Base-by-base conservation (phyloP, 108 stramenopile genomes). In the Epithemia pelagica region DNA sequence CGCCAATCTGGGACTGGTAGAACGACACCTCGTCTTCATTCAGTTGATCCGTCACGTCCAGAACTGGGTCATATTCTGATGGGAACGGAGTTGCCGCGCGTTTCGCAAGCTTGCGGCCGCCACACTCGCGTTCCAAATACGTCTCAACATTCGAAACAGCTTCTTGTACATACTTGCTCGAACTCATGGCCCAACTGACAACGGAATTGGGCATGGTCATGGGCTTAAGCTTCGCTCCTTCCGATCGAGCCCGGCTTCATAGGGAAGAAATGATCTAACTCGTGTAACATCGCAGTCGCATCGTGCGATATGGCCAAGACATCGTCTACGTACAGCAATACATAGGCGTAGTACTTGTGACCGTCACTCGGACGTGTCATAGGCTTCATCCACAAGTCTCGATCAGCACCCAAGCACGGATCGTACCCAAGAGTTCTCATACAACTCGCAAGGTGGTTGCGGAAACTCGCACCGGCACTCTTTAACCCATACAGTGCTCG, bases 1-100 rank as follows among this genome's bases (percentile, higher is more conserved):
- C 46, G 1, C 80, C 80, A 32, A 75, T 76, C 54, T 74, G 31
- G 52, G 68, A 64, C 53, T 71, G 78, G 60, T 53, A 78, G 23
- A 55, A 52, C 0, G 64, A 52, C 5, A 28, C 37, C 24, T 29
- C 30, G 0, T 77, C 67, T 18, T 59, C 66, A 8, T 65, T 59
- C 27, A 60, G 24, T 15, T 73, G 62, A 10, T 69, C 61, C 0
- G 32, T 64, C n/a, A 26, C n/a, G 26, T 64, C 26, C 51, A 37
- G 20, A 25, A 2, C 28, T 25, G 24, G 51, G 19, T 52, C 18
- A 31, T 52, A 19, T 30, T 30, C 31, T n/a, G 22, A 24, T 31
- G 28, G 2, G 28, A 30, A 28, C 7, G 59, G 28, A 10, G 27
- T 60, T 28, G 59, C 5, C 15, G 37, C 37, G 5, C 37, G 24